phyloP scores from a whole-genome alignment of 441 rosid genomes.

The Jatropha podagrica region DNA sequence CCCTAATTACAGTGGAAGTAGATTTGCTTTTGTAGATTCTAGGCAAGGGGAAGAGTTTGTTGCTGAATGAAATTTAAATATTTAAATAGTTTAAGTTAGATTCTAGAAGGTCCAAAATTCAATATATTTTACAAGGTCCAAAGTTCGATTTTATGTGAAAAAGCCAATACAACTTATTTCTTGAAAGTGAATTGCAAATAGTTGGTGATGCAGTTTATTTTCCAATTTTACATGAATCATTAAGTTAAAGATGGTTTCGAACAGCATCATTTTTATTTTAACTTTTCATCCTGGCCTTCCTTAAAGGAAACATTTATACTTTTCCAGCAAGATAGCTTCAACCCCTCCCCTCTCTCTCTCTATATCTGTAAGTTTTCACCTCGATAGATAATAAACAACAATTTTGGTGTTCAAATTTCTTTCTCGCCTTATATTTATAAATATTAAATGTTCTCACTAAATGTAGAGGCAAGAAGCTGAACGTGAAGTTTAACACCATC shows the following conservation, averaged over 20 bases:
- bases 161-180: conserved; percentile 1
- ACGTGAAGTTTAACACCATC: neutral
- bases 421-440: too few species aligned
- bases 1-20: neutral
- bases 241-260: neutral
- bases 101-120: neutral
- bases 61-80: neutral
- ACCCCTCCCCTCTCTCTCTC: neutral
- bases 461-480: neutral
- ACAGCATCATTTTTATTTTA: neutral
- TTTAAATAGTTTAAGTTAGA: neutral
- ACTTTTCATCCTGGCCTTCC: neutral
- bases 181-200: neutral
- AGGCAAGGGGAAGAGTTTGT: neutral
- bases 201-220: conserved; percentile 5
- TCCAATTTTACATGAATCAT: neutral
- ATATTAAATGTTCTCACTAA: neutral
- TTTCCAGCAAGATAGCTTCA: neutral
- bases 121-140: neutral
- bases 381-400: neutral
- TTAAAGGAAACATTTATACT: neutral
- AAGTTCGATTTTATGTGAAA: neutral
- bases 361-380: neutral
- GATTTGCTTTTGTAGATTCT: neutral
- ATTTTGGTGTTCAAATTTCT: neutral